Percentiles rank a stretch among this genome's conserved stretches.
phyloP scores from a whole-genome alignment of 306 rosid species.

The Rosa lucieae region DNA sequence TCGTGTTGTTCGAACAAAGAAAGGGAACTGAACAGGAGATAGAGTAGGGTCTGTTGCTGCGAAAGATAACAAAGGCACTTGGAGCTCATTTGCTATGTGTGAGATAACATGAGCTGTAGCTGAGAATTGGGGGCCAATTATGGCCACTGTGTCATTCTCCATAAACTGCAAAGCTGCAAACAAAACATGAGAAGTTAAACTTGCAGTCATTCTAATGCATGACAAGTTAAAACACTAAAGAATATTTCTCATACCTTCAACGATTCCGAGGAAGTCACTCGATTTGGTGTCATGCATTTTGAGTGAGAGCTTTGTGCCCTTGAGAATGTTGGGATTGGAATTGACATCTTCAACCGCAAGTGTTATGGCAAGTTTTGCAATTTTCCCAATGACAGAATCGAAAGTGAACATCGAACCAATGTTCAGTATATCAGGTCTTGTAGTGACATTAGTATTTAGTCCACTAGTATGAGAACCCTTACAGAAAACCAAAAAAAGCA shows the following conservation, averaged over 20 bases:
- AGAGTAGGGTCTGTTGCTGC: slow-evolving; percentile 35
- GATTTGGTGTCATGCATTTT: slow-evolving; percentile 41
- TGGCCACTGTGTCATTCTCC: slow-evolving; percentile 55
- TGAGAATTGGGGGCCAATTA: slow-evolving; percentile 55
- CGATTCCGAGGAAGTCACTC: slow-evolving; percentile 53
- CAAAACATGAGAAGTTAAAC: background rate
- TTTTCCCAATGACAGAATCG: slow-evolving; percentile 44
- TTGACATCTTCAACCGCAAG: slow-evolving; percentile 57
- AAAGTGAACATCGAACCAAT: slow-evolving; percentile 51
- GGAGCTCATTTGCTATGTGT: slow-evolving; percentile 53
- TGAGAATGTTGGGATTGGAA: slow-evolving; percentile 35
- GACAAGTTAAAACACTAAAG: background rate
- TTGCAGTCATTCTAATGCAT: background rate
- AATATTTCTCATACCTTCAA: slow-evolving; percentile 36
- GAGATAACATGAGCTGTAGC: slow-evolving; percentile 50
- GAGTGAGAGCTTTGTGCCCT: slow-evolving; percentile 42
- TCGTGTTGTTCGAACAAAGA: slow-evolving; percentile 27
- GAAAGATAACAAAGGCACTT: slow-evolving; percentile 52
- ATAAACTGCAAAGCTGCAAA: slow-evolving; percentile 43
- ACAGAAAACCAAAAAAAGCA: slow-evolving; percentile 29
- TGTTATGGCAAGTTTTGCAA: slow-evolving; percentile 52
- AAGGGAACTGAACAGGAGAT: slow-evolving; percentile 24
- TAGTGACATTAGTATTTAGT: background rate
- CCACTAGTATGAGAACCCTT: slow-evolving; percentile 18
- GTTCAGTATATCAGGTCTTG: slow-evolving; percentile 35